Percentiles rank a stretch among this genome's conserved stretches.
Evolutionary conservation across 192 early-diverging fungal genomes (phyloP).

Genomic region (Rhizophagus clarus): DNA sequence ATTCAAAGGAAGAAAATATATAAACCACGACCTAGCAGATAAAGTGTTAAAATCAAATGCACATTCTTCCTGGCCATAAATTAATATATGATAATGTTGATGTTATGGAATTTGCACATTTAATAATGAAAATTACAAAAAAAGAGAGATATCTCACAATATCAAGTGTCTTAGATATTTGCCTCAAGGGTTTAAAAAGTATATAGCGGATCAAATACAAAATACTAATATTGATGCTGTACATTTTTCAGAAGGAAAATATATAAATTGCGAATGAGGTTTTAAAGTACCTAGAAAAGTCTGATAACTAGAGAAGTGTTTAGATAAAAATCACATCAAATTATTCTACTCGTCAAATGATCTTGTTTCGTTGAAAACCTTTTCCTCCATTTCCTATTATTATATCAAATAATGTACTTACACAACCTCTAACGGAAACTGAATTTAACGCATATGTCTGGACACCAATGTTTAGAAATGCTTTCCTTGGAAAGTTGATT

Average conservation of each 20-base stretch:
- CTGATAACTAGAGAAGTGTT: neutral
- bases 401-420: constrained; percentile 4
- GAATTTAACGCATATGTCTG: constrained; percentile 12
- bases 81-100: constrained; percentile 13
- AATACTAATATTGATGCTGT: neutral
- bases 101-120: neutral
- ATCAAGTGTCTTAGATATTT: constrained; percentile 10
- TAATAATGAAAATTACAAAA: constrained; percentile 6
- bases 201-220: constrained; percentile 12
- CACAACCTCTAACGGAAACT: constrained; percentile 4
- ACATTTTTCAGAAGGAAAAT: constrained; percentile 14
- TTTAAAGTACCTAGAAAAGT: constrained; percentile 11
- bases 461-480: constrained; percentile 8
- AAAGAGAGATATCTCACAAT: constrained; percentile 16
- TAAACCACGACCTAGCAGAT: neutral
- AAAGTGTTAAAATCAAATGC: constrained; percentile 3
- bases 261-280: neutral
- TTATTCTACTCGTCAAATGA: constrained; percentile 4
- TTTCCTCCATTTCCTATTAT: constrained; percentile 10
- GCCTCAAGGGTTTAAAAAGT: constrained; percentile 6
- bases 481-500: constrained; percentile 9
- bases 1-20: constrained; percentile 16
- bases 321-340: constrained; percentile 19
- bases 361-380: constrained; percentile 19
- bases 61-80: neutral